Evolutionary conservation across 2,329 filamentous ascomycete genomes (phyloP), one percentile per base, ranked within the genome.

Genomic region (Paracamarosporium sp.): DNA sequence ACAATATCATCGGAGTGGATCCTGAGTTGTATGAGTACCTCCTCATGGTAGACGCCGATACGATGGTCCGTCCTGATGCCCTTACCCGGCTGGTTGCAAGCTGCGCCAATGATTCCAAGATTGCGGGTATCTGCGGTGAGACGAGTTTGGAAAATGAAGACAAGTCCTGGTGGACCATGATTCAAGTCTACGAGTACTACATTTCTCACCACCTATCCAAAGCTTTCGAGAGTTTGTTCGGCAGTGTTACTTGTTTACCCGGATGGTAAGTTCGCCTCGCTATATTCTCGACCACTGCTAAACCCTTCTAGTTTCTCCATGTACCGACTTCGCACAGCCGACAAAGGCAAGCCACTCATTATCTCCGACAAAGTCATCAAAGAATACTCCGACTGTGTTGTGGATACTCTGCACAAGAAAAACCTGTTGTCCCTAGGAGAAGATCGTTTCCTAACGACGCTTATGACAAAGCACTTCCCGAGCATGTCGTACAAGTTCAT

Each of bases 111-210:
- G 92, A 99, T 75, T 89, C 92, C 30, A 97, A 96, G 81, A 97
- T 99, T 80, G 93, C 92, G 24, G 95, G 94, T 79, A 97, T 98
- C 61, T 99, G 95, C 76, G 95, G 95, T 74, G 95, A 99, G 77
- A 99, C 95, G 1, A 95, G 90, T 77, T 83, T 99, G 70, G 91
- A 97, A 75, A 99, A 99, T 71, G 94, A 97, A 76, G 92, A 97
- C 69, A 86, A 89, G 65, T 93, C 89, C 70, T 98, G 93, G 93
- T 97, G 92, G 92, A 99, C 95, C 12, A 99, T 99, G 95, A 99
- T 99, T 71, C 95, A 99, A 77, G 95, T 99, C 64, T 99, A 99
- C 80, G 95, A 99, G 78, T 99, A 99, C 83, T 99, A 93, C 78
- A 99, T 99, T 73, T 98, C 95, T 28, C 95, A 99, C 83, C 91